A percentile compares a stretch with the other conserved stretches of the same genome.
Conservation (phyloP, 2,329 filamentous ascomycete genomes). For the Talaromyces albobiverticillius region DNA sequence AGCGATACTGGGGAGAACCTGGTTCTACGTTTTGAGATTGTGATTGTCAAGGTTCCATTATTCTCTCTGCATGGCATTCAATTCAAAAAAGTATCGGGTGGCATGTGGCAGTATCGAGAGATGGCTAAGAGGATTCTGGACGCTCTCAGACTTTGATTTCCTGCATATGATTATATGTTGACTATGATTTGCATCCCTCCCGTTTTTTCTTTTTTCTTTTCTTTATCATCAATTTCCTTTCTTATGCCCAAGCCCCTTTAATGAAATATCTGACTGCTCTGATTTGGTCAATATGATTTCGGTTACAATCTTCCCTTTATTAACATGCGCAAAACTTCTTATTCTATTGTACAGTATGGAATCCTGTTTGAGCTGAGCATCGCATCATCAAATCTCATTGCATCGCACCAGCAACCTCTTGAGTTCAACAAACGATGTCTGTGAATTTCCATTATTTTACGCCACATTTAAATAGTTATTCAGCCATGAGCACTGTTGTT, state of each 20-base stretch:
- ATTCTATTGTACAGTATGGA: slow-evolving; percentile 17
- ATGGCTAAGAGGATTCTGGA: slow-evolving; percentile 95
- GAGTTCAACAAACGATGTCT: background rate
- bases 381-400: no score
- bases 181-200: background rate
- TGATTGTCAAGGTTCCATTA: slow-evolving; percentile 95
- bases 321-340: background rate
- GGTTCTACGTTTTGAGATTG: slow-evolving; percentile 87
- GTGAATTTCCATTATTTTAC: background rate
- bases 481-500: background rate
- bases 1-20: slow-evolving; percentile 82
- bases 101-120: slow-evolving; percentile 98
- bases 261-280: slow-evolving; percentile 3
- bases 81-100: slow-evolving; percentile 93
- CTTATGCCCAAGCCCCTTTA: background rate
- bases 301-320: background rate
- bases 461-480: background rate
- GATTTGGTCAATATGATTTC: slow-evolving; percentile 7
- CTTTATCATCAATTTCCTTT: background rate
- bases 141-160: slow-evolving; percentile 69
- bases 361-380: background rate
- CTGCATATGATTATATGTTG: background rate
- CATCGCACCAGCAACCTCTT: background rate
- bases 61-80: slow-evolving; percentile 92
- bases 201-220: background rate